A percentile compares a stretch with the other conserved stretches of the same genome.
Evolutionary conservation across 768 basidiomycete species (phyloP).

Genomic region (Leccinum sublutescens): DNA sequence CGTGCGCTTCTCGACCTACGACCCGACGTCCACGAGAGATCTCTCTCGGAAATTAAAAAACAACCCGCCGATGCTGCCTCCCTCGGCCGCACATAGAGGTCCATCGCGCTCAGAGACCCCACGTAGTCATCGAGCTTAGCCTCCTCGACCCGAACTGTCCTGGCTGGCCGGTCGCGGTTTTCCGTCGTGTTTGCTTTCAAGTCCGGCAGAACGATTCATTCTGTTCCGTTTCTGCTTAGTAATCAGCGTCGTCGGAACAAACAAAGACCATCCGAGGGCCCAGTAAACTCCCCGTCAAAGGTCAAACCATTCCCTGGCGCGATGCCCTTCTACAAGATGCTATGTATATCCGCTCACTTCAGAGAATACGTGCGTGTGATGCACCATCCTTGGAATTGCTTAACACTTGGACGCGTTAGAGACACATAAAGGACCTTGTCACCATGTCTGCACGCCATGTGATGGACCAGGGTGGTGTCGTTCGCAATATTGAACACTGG

Average conservation of each 20-base stretch:
- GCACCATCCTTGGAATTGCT: not conserved
- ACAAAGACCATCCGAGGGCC: not conserved
- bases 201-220: not conserved
- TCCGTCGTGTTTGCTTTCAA: not conserved
- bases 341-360: constrained; percentile 80
- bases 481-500: constrained; percentile 73
- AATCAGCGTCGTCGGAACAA: not conserved
- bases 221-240: constrained; percentile 18
- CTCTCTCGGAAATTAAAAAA: constrained; percentile 28
- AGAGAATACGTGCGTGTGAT: constrained; percentile 59
- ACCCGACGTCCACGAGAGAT: not conserved
- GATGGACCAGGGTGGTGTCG: constrained; percentile 75
- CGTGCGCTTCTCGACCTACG: constrained; percentile 11
- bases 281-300: not conserved
- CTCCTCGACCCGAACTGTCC: not conserved
- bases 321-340: constrained; percentile 89
- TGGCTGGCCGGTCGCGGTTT: not conserved
- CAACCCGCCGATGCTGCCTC: constrained; percentile 13
- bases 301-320: not conserved
- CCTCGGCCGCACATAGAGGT: not conserved
- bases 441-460: constrained; percentile 68
- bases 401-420: constrained; percentile 36
- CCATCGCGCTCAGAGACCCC: not conserved
- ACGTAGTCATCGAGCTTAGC: not conserved
- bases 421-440: constrained; percentile 73